Percentiles rank a stretch among this genome's conserved stretches.
Conservation (phyloP, 768 basidiomycete genomes). For the Leccinellum luteum region DNA sequence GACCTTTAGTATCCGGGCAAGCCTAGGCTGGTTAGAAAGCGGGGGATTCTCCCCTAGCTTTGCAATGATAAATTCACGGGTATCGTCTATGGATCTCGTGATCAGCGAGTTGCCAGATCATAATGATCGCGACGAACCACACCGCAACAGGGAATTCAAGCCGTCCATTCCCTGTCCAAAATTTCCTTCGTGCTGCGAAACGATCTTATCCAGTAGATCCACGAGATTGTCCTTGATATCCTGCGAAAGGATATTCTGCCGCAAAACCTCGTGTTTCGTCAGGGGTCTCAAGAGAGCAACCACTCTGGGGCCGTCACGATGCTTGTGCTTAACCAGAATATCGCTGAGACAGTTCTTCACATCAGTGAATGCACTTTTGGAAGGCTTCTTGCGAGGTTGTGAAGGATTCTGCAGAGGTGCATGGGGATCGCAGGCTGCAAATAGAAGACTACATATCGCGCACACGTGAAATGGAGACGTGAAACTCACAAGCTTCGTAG, state of each 20-base stretch:
- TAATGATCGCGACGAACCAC: conserved; percentile 7
- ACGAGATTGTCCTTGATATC: conserved; percentile 14
- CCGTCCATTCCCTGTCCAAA: conserved; percentile 25
- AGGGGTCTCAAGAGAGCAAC: conserved; percentile 23
- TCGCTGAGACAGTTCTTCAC: conserved; percentile 11
- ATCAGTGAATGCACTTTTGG: conserved; percentile 3
- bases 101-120: background rate
- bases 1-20: conserved; percentile 15
- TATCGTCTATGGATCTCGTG: conserved; percentile 7
- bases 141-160: conserved; percentile 16
- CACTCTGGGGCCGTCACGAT: conserved; percentile 21
- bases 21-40: background rate
- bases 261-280: conserved; percentile 15
- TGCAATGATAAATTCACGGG: background rate
- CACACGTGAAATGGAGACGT: background rate
- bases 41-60: background rate
- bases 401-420: background rate
- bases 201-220: conserved; percentile 12
- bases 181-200: background rate
- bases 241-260: conserved; percentile 13
- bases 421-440: conserved; percentile 10
- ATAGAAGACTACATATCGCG: background rate
- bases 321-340: conserved; percentile 13
- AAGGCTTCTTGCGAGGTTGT: background rate
- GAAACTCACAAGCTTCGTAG: conserved; percentile 19